phyloP scores from a whole-genome alignment of 306 rosid genomes.

The Trifolium pratense region DNA sequence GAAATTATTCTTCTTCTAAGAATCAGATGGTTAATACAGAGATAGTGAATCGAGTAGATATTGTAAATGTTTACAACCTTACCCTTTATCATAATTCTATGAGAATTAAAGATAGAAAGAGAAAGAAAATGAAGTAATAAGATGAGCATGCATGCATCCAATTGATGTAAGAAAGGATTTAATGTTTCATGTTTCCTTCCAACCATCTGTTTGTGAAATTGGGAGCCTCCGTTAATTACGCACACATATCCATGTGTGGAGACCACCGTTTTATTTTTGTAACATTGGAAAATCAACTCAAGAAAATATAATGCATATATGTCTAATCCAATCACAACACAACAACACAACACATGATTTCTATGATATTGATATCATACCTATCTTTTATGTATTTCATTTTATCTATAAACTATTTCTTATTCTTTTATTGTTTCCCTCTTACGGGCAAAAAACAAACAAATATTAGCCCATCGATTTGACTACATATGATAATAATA shows the following conservation, averaged over 20 bases:
- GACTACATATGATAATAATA: slow-evolving; percentile 5
- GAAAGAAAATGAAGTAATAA: slow-evolving; percentile 22
- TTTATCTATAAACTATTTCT: neutral
- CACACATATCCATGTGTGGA: slow-evolving; percentile 54
- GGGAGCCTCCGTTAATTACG: slow-evolving; percentile 60
- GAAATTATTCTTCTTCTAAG: too few species aligned
- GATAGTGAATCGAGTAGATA: neutral
- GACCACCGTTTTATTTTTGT: slow-evolving; percentile 37
- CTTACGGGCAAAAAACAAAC: slow-evolving; percentile 31
- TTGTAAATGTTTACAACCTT: neutral
- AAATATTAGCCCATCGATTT: neutral
- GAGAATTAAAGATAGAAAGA: slow-evolving; percentile 42
- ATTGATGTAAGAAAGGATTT: slow-evolving; percentile 5
- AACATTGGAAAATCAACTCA: neutral
- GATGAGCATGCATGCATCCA: slow-evolving; percentile 26
- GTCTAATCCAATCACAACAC: slow-evolving; percentile 19
- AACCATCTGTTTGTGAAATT: slow-evolving; percentile 65
- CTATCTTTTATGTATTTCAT: neutral
- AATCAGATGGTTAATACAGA: too few species aligned
- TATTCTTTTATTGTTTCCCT: slow-evolving; percentile 21
- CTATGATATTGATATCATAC: neutral
- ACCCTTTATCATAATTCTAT: neutral
- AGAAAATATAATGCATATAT: neutral
- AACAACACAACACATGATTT: neutral
- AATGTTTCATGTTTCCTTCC: slow-evolving; percentile 64